phyloP scores from a whole-genome alignment of 176 grass and related monocot species.

The Saccharum spontaneum region DNA sequence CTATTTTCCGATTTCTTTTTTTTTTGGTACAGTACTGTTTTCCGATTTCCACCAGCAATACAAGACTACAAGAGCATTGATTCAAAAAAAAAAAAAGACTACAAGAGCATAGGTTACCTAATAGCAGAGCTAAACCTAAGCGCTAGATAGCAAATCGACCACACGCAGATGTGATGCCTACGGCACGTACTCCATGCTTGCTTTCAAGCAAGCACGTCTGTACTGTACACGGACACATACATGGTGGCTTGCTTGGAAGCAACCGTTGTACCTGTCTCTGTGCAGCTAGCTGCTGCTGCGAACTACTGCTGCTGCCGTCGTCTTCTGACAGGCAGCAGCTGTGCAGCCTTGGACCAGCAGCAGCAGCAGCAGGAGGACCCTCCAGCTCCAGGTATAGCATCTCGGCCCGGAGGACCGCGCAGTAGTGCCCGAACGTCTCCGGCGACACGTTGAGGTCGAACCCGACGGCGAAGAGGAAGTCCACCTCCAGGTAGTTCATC shows the following conservation, averaged over 20 bases:
- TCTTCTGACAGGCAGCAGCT: constrained; percentile 45
- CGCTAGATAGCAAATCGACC: background rate
- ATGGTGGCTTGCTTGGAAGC: constrained; percentile 25
- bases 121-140: constrained; percentile 21
- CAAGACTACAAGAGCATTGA: too few relatives aligned
- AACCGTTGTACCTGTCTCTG: constrained; percentile 17
- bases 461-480: constrained; percentile 45
- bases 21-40: too few relatives aligned
- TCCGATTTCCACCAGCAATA: background rate
- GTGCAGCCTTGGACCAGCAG: constrained; percentile 18
- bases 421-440: constrained; percentile 51
- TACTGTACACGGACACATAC: background rate
- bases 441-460: constrained; percentile 54
- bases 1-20: background rate
- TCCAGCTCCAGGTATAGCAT: constrained; percentile 37
- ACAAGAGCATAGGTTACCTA: background rate
- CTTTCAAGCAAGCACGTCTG: constrained; percentile 28
- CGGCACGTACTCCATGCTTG: background rate
- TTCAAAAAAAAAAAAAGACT: too few relatives aligned
- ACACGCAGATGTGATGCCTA: background rate
- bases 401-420: constrained; percentile 42
- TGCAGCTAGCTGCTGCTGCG: constrained; percentile 43
- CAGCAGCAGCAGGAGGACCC: background rate
- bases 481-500: constrained; percentile 66
- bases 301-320: background rate